Conservation (phyloP, 345 rosid genomes). For the Excoecaria agallocha region DNA sequence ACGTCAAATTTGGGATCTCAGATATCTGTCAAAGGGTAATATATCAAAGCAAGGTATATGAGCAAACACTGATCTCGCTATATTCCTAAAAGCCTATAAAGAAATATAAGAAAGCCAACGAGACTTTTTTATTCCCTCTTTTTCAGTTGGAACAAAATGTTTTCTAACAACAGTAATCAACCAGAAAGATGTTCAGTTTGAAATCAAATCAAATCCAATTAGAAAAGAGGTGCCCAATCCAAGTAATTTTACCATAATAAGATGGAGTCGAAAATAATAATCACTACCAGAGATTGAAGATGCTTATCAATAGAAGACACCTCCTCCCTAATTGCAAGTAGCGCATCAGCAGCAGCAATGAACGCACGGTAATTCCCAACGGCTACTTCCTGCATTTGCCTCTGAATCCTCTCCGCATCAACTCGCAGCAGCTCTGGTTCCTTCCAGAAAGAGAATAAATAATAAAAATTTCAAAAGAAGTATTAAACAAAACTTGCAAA, state of each 20-base stretch:
- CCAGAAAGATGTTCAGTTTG: neutral
- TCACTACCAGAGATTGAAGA: conserved; percentile 74
- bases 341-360: conserved; percentile 87
- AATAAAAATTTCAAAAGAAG: neutral
- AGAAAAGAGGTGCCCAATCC: neutral
- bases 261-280: neutral
- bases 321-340: conserved; percentile 79
- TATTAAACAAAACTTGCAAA: too few species aligned
- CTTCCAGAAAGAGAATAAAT: conserved; percentile 31
- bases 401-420: conserved; percentile 89
- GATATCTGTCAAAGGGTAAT: conserved; percentile 48
- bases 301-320: conserved; percentile 84
- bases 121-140: neutral
- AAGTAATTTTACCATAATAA: neutral
- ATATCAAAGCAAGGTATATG: neutral
- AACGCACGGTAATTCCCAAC: conserved; percentile 92
- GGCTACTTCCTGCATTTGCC: conserved; percentile 99
- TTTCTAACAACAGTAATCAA: neutral
- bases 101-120: neutral
- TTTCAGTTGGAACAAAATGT: neutral
- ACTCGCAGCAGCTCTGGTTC: conserved; percentile 96
- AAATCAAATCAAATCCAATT: neutral
- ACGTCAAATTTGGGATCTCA: conserved; percentile 73
- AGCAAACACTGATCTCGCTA: neutral
- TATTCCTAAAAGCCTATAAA: neutral